Evolutionary conservation across 192 early-diverging fungal species (phyloP).

Genomic region (Coemansia asiatica): DNA sequence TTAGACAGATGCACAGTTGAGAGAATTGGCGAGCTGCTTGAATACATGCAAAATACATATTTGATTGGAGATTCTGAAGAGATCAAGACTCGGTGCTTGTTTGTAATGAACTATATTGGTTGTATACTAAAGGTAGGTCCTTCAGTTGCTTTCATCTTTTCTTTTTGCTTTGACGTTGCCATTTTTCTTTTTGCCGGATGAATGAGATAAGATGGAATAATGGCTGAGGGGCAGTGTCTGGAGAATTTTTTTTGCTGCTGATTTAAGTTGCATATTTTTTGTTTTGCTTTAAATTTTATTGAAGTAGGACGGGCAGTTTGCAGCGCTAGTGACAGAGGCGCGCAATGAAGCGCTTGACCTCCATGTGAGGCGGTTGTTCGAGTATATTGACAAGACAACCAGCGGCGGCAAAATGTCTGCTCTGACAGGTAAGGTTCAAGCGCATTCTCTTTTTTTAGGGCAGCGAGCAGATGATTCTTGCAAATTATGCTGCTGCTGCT

Average conservation of each 20-base stretch:
- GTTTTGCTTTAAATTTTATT: neutral
- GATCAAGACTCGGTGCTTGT: conserved; percentile 19
- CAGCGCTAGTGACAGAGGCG: conserved; percentile 20
- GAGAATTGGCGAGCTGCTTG: conserved; percentile 6
- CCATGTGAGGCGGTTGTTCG: conserved; percentile 41
- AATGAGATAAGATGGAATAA: too few species aligned
- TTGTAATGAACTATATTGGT: conserved; percentile 28
- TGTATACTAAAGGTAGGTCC: conserved; percentile 32
- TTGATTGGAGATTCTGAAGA: conserved; percentile 11
- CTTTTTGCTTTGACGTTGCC: neutral
- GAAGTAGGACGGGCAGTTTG: conserved; percentile 33
- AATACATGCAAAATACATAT: conserved; percentile 15
- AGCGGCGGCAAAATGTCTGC: neutral
- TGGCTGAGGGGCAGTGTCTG: neutral
- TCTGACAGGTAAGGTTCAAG: conserved; percentile 22
- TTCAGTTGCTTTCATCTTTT: neutral
- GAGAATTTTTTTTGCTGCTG: conserved; percentile 3
- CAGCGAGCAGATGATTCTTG: neutral
- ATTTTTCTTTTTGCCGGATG: too few species aligned
- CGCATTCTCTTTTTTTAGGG: neutral
- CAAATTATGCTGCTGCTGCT: neutral
- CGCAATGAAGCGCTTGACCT: conserved; percentile 34
- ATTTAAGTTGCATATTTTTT: neutral
- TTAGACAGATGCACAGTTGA: conserved; percentile 14
- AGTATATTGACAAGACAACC: conserved; percentile 12